A percentile compares a stretch with the other conserved stretches of the same genome.
These are phyloP conservation scores for Closterium sp. DNA, from an alignment of 139 green algal genomes.

Conservation along the genomic window DNA sequence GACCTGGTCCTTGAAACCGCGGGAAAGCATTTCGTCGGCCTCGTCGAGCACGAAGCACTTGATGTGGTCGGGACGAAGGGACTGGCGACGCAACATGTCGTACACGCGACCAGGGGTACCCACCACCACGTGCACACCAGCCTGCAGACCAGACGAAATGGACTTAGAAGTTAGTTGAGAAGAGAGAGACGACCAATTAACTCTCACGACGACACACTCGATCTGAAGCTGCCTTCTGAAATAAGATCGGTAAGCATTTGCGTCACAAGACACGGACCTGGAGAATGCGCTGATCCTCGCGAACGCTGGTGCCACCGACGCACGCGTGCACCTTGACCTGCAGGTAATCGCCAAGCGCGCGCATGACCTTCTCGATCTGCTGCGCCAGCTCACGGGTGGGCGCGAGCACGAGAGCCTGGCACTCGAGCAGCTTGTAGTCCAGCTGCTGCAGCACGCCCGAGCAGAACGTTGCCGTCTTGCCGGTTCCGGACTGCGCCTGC, in stretches of 20 bases:
- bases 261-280: slow-evolving; percentile 42
- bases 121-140: slow-evolving; percentile 85
- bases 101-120: slow-evolving; percentile 96
- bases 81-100: slow-evolving; percentile 96
- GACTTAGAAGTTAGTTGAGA: neutral
- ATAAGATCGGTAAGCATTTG: too few relatives aligned
- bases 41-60: slow-evolving; percentile 97
- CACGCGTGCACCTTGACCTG: slow-evolving; percentile 99
- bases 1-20: slow-evolving; percentile 94
- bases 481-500: slow-evolving; percentile 99
- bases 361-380: slow-evolving; percentile 99
- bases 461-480: slow-evolving; percentile 99
- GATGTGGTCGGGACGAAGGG: slow-evolving; percentile 82
- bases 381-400: slow-evolving; percentile 98
- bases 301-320: slow-evolving; percentile 93
- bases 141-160: slow-evolving; percentile 19
- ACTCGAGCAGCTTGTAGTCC: slow-evolving; percentile 90
- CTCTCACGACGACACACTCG: neutral
- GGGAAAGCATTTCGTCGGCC: slow-evolving; percentile 98
- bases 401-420: slow-evolving; percentile 96
- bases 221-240: too few relatives aligned
- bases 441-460: slow-evolving; percentile 96
- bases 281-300: slow-evolving; percentile 96
- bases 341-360: slow-evolving; percentile 96
- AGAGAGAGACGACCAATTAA: neutral